Evolutionary conservation across 2,329 filamentous ascomycete species (phyloP).

Genomic region (Diaporthe ampelina): DNA sequence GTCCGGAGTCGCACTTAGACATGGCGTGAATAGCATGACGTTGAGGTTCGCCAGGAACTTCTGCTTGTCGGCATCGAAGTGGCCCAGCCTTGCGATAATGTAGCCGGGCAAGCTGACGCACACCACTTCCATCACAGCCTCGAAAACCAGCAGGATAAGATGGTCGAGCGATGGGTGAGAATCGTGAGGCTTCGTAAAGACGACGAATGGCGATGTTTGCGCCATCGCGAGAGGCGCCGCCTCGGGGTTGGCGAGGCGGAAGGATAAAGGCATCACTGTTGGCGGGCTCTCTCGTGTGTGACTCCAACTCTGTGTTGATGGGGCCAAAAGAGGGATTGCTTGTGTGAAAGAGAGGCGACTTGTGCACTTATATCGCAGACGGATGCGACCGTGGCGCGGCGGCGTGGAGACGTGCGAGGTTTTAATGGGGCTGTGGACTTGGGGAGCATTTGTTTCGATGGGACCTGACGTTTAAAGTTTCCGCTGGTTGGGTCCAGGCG

Average conservation of each 20-base stretch:
- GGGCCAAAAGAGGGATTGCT: not conserved
- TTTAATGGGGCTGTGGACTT: conserved; percentile 28
- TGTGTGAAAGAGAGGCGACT: not conserved
- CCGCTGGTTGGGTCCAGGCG: conserved; percentile 19
- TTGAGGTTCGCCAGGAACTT: conserved; percentile 98
- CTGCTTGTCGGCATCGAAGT: conserved; percentile 96
- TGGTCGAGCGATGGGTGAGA: conserved; percentile 77
- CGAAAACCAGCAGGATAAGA: conserved; percentile 87
- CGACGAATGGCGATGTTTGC: conserved; percentile 57
- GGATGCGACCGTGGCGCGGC: conserved; percentile 23
- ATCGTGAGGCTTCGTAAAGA: conserved; percentile 58
- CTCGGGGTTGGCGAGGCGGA: conserved; percentile 54
- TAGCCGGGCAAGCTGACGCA: conserved; percentile 96
- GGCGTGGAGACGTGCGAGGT: conserved; percentile 28
- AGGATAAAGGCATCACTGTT: conserved; percentile 56
- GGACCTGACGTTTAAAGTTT: conserved; percentile 31
- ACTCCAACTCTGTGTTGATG: not conserved
- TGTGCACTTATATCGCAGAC: conserved; percentile 8
- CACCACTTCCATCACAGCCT: conserved; percentile 94
- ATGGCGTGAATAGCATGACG: conserved; percentile 95
- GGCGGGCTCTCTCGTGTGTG: not conserved
- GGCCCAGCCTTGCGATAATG: conserved; percentile 88
- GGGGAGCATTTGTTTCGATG: conserved; percentile 20
- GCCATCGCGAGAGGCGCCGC: conserved; percentile 45
- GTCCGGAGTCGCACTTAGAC: conserved; percentile 78